Base-by-base conservation (phyloP, 2,329 filamentous ascomycete species). In the Dactylellina drechsleri region DNA sequence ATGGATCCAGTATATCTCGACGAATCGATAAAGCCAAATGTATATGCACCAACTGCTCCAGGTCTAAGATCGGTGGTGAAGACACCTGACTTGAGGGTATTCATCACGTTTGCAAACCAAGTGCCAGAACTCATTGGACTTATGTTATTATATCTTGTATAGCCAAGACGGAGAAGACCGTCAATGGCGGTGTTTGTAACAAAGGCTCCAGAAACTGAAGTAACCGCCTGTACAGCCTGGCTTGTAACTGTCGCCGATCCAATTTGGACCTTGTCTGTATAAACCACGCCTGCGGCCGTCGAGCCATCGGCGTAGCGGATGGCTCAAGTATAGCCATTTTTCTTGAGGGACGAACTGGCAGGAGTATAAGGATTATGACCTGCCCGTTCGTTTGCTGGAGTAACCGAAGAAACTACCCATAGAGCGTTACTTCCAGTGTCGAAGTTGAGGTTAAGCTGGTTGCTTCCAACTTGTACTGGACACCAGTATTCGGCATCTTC, bases 341-440 rank as follows among this genome's bases (percentile, higher is more conserved):
- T 79, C 18, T 80, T 78, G 0, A 85, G 85, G 2, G 79, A 81
- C 2, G 86, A 87, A 16, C 82, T 80, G 20, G 82, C 82, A 20
- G 85, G 84, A 45, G 82, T 79, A 79, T 85, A 70, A 12, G 62
- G 26, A 18, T 45, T 78, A 82, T 91, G 90, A 45, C 85, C 84
- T 26, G 80, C 79, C 36, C 83, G 84, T 57, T 83, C 77, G 4
- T 80, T 71, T 0, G 82, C 66, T 1, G 85, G 80, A 41, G 91
- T 85, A 62, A 85, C 67, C 5, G 67, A 65, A 15, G 67, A 72
- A 83, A 92, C 90, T 26, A 90, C 86, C 90, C 90, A 92, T 83
- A 91, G 84, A 81, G 92, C 90, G n/a, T 90, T 87, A 1, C 90
- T 92, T 66, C 90, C 90, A 18, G 89, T 90, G 81, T 92, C 90